These are phyloP conservation scores for Nannochloris sp. DNA, from an alignment of 139 green algal species.

Conservation along the genomic window DNA sequence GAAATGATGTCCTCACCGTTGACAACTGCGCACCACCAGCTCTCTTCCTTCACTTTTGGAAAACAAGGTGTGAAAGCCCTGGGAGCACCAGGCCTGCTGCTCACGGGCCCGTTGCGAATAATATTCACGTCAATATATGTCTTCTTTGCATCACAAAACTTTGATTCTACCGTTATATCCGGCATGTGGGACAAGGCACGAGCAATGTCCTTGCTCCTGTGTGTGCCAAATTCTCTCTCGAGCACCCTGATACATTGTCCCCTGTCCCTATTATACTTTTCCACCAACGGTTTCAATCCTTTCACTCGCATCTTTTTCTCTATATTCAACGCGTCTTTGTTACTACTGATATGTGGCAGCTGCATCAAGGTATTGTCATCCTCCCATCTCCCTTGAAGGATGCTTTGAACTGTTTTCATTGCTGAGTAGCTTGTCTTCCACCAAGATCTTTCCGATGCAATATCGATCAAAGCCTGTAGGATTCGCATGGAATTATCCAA, in stretches of 20 bases:
- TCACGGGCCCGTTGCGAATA: neutral
- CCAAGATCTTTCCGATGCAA: conserved; percentile 69
- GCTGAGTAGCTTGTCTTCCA: conserved; percentile 58
- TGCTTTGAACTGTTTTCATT: conserved; percentile 75
- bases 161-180: neutral
- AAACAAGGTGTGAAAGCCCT: conserved; percentile 69
- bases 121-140: neutral
- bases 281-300: conserved; percentile 73
- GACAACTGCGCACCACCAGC: conserved; percentile 82
- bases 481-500: conserved; percentile 88
- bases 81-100: conserved; percentile 4
- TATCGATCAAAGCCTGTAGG: conserved; percentile 85
- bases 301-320: conserved; percentile 78
- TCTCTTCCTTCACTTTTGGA: conserved; percentile 91
- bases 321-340: conserved; percentile 31
- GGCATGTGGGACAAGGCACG: neutral
- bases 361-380: conserved; percentile 58
- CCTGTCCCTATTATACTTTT: neutral
- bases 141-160: no score
- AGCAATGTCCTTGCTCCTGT: neutral
- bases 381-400: conserved; percentile 73
- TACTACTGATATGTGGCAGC: conserved; percentile 42
- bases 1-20: conserved; percentile 62
- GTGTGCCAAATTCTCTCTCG: neutral
- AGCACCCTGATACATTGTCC: no score